Base-by-base conservation (phyloP, 1,284 basidiomycete species). In the Rhodotorula sp. region DNA sequence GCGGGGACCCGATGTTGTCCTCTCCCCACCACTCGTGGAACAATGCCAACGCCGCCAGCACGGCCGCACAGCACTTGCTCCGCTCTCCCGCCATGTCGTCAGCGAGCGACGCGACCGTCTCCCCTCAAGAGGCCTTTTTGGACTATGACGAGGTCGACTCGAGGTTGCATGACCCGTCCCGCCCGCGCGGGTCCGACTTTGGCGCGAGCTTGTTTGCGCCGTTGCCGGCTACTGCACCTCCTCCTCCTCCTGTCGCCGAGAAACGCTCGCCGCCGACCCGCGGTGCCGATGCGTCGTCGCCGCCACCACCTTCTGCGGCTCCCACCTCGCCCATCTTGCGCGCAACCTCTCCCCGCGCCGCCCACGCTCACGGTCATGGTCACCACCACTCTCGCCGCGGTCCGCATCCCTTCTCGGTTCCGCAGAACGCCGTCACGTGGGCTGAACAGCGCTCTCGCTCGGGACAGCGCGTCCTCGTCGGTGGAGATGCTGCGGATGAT, bases 91-190 rank as follows among this genome's bases (percentile, higher is more conserved):
- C 54, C 12, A 28, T 26, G 48, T 16, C 19, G 19, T 62, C 61
- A 16, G 56, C 60, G 15, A 68, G 65, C 18, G 54, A 55, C 54
- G 54, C 54, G 14, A 77, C 75, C 23, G 75, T 77, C 60, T 68
- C 65, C 10, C 75, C 75, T 18, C 73, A 77, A 48, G 73, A 77
- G 50, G 75, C 75, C 26, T 77, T 77, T 64, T 65, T 75, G 54
- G 75, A 77, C 66, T 77, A 75, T 62, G 54, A 68, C 16, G 66
- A 63, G 21, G 71, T 75, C 65, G 69, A 71, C 58, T 66, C 69
- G 49, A 62, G 69, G 3, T 58, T 75, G 50, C 70, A 72, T 34
- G 56, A 63, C 49, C 49, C 63, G 59, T 5, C 50, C 50, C 23
- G 48, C 19, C 48, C 60, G 31, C 62, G 60, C 23, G 65, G 65